These are phyloP conservation scores for Fusarium nisikadoi DNA, from an alignment of 2,329 filamentous ascomycete genomes.

Conservation along the genomic window DNA sequence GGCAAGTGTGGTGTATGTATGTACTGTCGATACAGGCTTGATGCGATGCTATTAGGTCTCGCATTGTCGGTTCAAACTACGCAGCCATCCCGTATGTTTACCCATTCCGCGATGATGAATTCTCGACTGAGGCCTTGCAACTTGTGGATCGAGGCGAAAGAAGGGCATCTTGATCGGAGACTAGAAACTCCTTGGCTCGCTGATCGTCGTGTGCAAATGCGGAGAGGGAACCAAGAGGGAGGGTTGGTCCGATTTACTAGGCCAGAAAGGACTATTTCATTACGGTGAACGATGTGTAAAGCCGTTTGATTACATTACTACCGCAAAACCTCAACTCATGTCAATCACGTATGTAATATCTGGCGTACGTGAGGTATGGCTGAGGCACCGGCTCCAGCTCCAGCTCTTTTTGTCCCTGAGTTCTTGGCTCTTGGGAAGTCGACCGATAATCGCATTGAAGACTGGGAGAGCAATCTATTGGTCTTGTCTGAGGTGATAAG, in stretches of 20 bases:
- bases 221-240: constrained; percentile 20
- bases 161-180: constrained; percentile 24
- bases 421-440: constrained; percentile 6
- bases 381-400: constrained; percentile 31
- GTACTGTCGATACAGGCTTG: not conserved
- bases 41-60: not conserved
- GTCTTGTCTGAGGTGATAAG: constrained; percentile 1
- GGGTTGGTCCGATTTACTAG: constrained; percentile 5
- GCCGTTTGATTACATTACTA: constrained; percentile 34
- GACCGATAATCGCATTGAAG: not conserved
- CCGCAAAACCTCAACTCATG: constrained; percentile 6
- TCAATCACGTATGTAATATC: not conserved
- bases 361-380: constrained; percentile 12
- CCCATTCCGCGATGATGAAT: constrained; percentile 10
- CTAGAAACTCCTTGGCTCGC: constrained; percentile 10
- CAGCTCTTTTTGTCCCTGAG: not conserved
- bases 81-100: not conserved
- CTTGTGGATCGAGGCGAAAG: constrained; percentile 4
- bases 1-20: not conserved
- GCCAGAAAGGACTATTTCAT: constrained; percentile 26
- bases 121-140: not conserved
- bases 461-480: not conserved
- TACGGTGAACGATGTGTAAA: constrained; percentile 37
- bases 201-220: constrained; percentile 29
- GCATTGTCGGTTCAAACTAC: constrained; percentile 7